Evolutionary conservation across 495 filamentous ascomycete species (phyloP).

Genomic region (Neurospora intermedia): DNA sequence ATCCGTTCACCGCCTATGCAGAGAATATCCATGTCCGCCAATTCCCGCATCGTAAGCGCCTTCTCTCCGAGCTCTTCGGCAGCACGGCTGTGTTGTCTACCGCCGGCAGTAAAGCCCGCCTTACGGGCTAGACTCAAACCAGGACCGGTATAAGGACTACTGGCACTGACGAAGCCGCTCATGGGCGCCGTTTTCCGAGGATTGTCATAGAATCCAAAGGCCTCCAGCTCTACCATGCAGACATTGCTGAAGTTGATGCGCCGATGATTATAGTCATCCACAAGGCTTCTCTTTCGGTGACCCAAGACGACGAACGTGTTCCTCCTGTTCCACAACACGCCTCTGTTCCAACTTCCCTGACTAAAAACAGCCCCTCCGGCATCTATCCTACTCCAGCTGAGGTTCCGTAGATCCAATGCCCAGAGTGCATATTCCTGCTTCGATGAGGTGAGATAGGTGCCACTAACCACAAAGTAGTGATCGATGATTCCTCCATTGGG

Average conservation of each 20-base stretch:
- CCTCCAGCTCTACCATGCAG: conserved; percentile 92
- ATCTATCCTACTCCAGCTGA: conserved; percentile 93
- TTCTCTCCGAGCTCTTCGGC: conserved; percentile 79
- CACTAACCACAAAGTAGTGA: conserved; percentile 91
- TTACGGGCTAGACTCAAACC: conserved; percentile 48
- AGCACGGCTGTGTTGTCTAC: conserved; percentile 52
- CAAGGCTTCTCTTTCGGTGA: conserved; percentile 83
- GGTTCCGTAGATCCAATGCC: conserved; percentile 77
- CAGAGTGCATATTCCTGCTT: conserved; percentile 98
- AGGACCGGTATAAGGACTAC: conserved; percentile 48
- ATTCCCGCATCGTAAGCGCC: conserved; percentile 64
- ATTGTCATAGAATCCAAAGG: conserved; percentile 94
- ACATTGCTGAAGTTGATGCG: conserved; percentile 95
- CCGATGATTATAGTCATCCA: conserved; percentile 96
- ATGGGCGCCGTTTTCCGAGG: conserved; percentile 65
- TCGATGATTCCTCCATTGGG: conserved; percentile 91
- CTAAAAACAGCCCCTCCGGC: conserved; percentile 89
- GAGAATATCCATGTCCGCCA: conserved; percentile 96
- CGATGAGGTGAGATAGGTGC: conserved; percentile 91
- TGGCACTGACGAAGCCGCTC: conserved; percentile 71
- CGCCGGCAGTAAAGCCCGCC: conserved; percentile 55
- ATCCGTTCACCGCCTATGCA: conserved; percentile 83
- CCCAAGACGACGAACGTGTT: conserved; percentile 94
- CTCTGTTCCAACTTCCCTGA: conserved; percentile 94
- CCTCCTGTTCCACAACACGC: conserved; percentile 80